Evolutionary conservation across 495 filamentous ascomycete genomes (phyloP), one percentile per base, ranked within the genome.

Genomic region (Chaetomium cochliodes): DNA sequence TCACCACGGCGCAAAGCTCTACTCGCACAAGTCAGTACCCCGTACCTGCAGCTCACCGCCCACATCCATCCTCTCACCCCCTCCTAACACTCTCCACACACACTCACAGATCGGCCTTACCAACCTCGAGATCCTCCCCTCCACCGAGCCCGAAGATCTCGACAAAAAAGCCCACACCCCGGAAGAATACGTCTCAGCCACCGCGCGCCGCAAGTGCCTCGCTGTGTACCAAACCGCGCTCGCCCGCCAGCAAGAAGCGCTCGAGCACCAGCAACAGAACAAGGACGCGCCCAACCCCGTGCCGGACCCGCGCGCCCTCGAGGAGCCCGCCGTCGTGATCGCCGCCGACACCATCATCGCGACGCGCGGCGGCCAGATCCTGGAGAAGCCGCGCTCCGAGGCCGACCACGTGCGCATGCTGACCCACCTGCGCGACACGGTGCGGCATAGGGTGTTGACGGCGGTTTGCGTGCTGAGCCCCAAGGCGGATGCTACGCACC

Each of bases 321-420:
- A 67, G 30, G 94, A 97, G 66, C 93, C 92, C 0, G 90, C 84
- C 12, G 80, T 98, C 0, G 90, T 98, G 44, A 83, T 98, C 28
- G 91, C 92, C 2, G 94, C 94, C 1, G 94, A 98, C 72, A 98
- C 94, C 2, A 80, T 98, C 30, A 90, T 98, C 67, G 91, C 93
- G 11, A 88, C 88, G 37, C 77, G 82, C n/a, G 69, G 76, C 0
- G 94, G 92, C 0, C 72, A 81, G 60, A 90, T 98, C 44, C 79
- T 98, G 26, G 94, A 98, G 83, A 98, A 98, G 77, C 94, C 94
- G 30, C 76, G 85, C 44, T 87, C 76, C 26, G 89, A 93, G 75
- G 82, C 81, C n/a, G 87, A 92, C 47, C 94, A 98, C 74, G 74
- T 92, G 11, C 76, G 81, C 26, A 97, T 96, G 92, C 78, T 98